These are phyloP conservation scores for Leucosporidium creatinivorum DNA, from an alignment of 768 basidiomycete genomes.

Conservation along the genomic window DNA sequence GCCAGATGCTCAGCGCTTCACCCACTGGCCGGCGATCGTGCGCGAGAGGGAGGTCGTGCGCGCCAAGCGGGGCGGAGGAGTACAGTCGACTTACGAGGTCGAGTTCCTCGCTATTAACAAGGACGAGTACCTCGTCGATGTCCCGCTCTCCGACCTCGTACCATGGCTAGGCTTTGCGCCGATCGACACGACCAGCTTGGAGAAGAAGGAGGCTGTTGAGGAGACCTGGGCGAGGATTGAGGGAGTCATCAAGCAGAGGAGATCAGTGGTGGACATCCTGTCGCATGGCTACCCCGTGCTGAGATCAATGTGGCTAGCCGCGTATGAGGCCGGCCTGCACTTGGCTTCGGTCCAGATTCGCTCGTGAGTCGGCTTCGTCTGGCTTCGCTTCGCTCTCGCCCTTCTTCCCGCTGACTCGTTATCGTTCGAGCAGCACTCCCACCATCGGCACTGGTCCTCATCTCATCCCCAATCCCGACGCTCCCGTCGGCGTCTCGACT, in stretches of 20 bases:
- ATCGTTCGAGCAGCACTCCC: not conserved
- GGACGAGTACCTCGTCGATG: not conserved
- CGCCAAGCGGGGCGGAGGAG: not conserved
- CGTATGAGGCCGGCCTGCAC: too few species aligned
- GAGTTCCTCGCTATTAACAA: conserved; percentile 13
- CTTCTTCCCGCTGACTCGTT: not conserved
- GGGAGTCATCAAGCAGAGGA: too few species aligned
- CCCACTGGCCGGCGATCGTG: conserved; percentile 28
- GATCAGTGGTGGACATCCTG: too few species aligned
- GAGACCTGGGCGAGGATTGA: too few species aligned
- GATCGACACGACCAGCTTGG: not conserved
- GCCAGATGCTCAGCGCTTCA: not conserved
- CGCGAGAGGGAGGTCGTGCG: conserved; percentile 4
- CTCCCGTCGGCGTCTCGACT: not conserved
- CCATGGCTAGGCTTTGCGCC: not conserved
- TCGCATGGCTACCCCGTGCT: too few species aligned
- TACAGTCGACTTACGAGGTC: conserved; percentile 7
- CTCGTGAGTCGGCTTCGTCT: too few species aligned
- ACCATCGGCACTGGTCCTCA: conserved; percentile 8
- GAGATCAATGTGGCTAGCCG: too few species aligned
- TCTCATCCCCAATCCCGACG: conserved; percentile 3
- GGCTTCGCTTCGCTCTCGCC: too few species aligned
- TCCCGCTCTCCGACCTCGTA: not conserved
- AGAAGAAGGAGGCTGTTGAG: not conserved
- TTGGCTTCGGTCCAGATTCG: too few species aligned